Conservation (phyloP, 106 monocot species). For the Dioscorea zingiberensis region DNA sequence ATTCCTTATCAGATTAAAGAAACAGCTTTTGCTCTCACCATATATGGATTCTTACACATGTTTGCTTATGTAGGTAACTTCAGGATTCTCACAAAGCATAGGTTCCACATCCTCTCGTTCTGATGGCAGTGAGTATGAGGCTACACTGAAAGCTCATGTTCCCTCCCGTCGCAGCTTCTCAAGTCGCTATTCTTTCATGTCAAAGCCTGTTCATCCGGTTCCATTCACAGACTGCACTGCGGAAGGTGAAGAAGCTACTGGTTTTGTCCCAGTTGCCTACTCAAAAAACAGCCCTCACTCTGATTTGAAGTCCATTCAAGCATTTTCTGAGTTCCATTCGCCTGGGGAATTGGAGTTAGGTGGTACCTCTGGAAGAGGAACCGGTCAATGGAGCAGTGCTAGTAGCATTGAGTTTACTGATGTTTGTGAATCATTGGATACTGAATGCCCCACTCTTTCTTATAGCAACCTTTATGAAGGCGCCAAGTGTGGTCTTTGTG, state of each 20-base stretch:
- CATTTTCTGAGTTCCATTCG: conserved; percentile 13
- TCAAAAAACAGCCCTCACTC: conserved; percentile 3
- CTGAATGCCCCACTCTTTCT: conserved; percentile 3
- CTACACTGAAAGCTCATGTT: conserved; percentile 10
- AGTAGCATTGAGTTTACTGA: conserved; percentile 34
- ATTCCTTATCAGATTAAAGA: no score
- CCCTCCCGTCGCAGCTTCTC: conserved; percentile 19
- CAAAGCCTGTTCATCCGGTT: conserved; percentile 43
- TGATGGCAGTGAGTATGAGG: conserved; percentile 41
- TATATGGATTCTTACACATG: background rate
- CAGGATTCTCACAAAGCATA: conserved; percentile 16
- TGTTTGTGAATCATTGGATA: conserved; percentile 13
- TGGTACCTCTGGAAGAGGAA: conserved; percentile 8
- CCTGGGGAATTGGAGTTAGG: conserved; percentile 7
- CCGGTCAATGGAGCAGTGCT: conserved; percentile 11
- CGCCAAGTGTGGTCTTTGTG: conserved; percentile 47
- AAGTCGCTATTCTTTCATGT: conserved; percentile 37
- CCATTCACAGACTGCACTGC: conserved; percentile 17
- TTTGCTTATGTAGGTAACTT: conserved; percentile 28
- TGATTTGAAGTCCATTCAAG: conserved; percentile 6
- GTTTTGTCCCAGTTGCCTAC: background rate
- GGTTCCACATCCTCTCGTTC: conserved; percentile 40
- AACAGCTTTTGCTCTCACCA: no score
- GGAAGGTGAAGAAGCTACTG: conserved; percentile 14
- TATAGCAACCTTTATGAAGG: conserved; percentile 7